Evolutionary conservation across 371 early-diverging fungal species (phyloP).

Genomic region (Mortierella sp.): DNA sequence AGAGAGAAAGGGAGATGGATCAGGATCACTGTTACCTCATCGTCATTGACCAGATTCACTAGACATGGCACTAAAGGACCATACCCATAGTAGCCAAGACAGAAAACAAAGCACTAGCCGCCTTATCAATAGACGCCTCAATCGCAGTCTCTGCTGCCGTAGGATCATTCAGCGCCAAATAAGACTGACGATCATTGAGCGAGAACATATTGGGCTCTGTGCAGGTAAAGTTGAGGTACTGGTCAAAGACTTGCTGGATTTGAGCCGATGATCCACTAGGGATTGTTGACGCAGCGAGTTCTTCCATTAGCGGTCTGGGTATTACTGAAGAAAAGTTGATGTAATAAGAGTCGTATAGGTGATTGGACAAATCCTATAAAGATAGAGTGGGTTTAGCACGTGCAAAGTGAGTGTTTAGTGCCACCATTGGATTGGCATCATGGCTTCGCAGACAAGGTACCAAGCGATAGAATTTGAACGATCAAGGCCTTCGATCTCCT

Average conservation of each 20-base stretch:
- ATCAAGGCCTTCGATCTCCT: neutral
- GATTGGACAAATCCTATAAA: slow-evolving; percentile 85
- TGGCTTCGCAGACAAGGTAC: neutral
- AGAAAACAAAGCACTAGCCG: slow-evolving; percentile 88
- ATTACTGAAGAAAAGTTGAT: slow-evolving; percentile 94
- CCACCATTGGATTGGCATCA: neutral
- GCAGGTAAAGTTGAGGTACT: slow-evolving; percentile 94
- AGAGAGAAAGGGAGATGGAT: neutral
- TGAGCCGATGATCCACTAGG: slow-evolving; percentile 75
- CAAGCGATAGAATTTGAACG: too few relatives aligned
- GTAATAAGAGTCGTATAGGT: slow-evolving; percentile 95
- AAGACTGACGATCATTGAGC: slow-evolving; percentile 86
- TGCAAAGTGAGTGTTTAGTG: neutral
- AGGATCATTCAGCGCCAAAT: slow-evolving; percentile 83
- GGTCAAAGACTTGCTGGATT: slow-evolving; percentile 95
- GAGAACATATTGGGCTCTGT: slow-evolving; percentile 96
- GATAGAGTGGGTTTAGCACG: neutral
- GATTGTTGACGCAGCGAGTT: slow-evolving; percentile 86
- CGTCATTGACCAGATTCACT: neutral
- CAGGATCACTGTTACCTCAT: neutral
- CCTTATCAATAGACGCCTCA: slow-evolving; percentile 78
- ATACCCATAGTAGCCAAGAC: slow-evolving; percentile 93
- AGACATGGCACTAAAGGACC: slow-evolving; percentile 11
- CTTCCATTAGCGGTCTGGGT: slow-evolving; percentile 92
- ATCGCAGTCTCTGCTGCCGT: slow-evolving; percentile 82